phyloP scores from a whole-genome alignment of 2,329 filamentous ascomycete genomes.

The Talaromyces sp. region DNA sequence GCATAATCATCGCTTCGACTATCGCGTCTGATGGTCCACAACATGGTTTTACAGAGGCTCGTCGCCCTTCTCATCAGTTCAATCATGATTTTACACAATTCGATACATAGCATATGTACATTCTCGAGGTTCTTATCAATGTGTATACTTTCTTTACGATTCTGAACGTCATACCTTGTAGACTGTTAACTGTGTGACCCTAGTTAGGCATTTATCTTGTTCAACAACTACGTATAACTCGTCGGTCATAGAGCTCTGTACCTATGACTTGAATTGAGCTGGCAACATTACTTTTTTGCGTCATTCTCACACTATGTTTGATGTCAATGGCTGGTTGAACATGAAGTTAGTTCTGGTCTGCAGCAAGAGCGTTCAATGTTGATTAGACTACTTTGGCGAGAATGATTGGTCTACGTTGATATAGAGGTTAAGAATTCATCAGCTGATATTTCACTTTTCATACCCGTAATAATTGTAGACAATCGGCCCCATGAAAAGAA shows the following conservation, averaged over 20 bases:
- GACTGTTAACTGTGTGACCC: neutral
- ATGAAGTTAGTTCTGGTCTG: neutral
- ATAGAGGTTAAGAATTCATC: constrained; percentile 15
- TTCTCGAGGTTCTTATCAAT: neutral
- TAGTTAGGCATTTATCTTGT: neutral
- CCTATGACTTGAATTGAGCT: neutral
- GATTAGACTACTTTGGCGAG: neutral
- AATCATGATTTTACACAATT: neutral
- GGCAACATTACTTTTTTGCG: neutral
- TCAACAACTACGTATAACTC: neutral
- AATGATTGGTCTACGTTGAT: neutral
- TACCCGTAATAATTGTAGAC: constrained; percentile 20
- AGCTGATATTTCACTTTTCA: constrained; percentile 21
- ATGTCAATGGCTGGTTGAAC: neutral
- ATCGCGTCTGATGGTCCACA: neutral
- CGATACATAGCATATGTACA: neutral
- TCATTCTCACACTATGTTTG: neutral
- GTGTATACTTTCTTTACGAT: neutral
- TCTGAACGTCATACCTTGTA: neutral
- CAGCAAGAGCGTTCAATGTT: neutral
- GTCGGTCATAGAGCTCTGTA: neutral
- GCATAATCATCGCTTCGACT: neutral
- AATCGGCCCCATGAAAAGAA: constrained; percentile 19
- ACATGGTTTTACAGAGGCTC: neutral
- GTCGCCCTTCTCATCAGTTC: neutral